phyloP scores from a whole-genome alignment of 371 early-diverging fungal species.

The Coemansia sp. region DNA sequence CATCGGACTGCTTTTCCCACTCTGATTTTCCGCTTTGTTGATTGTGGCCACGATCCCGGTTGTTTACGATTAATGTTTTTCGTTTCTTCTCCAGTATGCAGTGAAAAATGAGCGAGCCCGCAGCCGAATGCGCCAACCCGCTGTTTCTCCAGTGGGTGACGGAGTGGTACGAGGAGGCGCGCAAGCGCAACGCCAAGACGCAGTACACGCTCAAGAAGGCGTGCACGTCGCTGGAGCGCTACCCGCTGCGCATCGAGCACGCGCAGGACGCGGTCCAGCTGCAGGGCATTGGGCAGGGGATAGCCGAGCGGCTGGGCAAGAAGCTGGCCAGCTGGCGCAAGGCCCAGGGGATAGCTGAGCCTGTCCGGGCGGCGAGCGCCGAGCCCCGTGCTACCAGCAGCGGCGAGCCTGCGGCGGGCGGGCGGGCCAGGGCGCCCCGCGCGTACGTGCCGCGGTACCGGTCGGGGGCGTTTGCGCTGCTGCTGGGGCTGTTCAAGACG shows the following conservation, averaged over 20 bases:
- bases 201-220: constrained; percentile 46
- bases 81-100: too few species aligned
- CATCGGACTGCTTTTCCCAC: not conserved
- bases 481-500: constrained; percentile 65
- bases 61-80: too few species aligned
- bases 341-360: constrained; percentile 57
- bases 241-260: constrained; percentile 40
- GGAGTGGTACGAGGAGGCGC: constrained; percentile 46
- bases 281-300: constrained; percentile 49
- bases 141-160: constrained; percentile 44
- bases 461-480: constrained; percentile 82
- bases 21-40: too few species aligned
- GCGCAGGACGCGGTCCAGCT: constrained; percentile 46
- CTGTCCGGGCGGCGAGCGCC: constrained; percentile 13
- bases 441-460: constrained; percentile 80
- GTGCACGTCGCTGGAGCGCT: constrained; percentile 25
- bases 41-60: too few species aligned
- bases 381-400: too few species aligned
- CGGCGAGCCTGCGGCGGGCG: constrained; percentile 12
- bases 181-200: constrained; percentile 27
- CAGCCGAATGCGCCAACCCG: constrained; percentile 42
- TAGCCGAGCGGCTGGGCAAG: constrained; percentile 62
- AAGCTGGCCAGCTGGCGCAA: constrained; percentile 58
- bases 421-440: constrained; percentile 9
- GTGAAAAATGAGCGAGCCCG: too few species aligned